phyloP scores from a whole-genome alignment of 2,329 filamentous ascomycete genomes.

The Colletotrichum acutatum region DNA sequence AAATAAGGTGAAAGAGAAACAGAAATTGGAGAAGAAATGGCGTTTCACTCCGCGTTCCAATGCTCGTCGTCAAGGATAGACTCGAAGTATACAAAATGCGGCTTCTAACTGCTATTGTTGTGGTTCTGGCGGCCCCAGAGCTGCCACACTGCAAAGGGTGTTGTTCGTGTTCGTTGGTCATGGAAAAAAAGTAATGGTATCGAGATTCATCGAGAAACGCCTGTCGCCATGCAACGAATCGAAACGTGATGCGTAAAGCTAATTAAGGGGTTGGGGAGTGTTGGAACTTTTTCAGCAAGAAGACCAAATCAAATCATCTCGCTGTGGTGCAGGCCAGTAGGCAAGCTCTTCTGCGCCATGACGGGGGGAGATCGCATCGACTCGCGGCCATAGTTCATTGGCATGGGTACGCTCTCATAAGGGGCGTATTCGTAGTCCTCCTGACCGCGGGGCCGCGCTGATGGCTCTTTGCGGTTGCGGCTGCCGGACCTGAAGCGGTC shows the following conservation, averaged over 20 bases:
- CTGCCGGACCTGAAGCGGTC: constrained; percentile 71
- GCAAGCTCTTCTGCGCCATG: constrained; percentile 48
- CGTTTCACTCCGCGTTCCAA: constrained; percentile 26
- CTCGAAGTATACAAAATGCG: constrained; percentile 35
- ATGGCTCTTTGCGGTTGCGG: constrained; percentile 61
- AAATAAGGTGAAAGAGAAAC: background rate
- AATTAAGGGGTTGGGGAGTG: background rate
- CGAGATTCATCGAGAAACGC: constrained; percentile 44
- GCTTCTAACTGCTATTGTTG: constrained; percentile 11
- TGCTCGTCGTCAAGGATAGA: constrained; percentile 32
- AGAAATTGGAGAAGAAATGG: background rate
- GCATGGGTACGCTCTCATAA: constrained; percentile 56
- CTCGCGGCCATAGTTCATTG: constrained; percentile 52
- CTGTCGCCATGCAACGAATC: constrained; percentile 52
- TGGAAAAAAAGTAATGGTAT: constrained; percentile 34
- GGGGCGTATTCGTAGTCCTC: constrained; percentile 47
- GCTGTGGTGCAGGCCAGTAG: constrained; percentile 63
- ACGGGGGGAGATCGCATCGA: constrained; percentile 45
- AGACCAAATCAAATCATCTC: constrained; percentile 63
- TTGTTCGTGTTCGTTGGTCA: constrained; percentile 9
- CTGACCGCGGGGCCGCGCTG: constrained; percentile 52
- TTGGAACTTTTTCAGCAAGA: background rate
- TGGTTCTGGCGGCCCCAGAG: constrained; percentile 8
- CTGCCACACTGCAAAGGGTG: background rate
- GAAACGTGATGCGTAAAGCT: constrained; percentile 37